Evolutionary conservation across 345 rosid species (phyloP), one percentile per base, ranked within the genome.

Genomic region (Citrus sp.): DNA sequence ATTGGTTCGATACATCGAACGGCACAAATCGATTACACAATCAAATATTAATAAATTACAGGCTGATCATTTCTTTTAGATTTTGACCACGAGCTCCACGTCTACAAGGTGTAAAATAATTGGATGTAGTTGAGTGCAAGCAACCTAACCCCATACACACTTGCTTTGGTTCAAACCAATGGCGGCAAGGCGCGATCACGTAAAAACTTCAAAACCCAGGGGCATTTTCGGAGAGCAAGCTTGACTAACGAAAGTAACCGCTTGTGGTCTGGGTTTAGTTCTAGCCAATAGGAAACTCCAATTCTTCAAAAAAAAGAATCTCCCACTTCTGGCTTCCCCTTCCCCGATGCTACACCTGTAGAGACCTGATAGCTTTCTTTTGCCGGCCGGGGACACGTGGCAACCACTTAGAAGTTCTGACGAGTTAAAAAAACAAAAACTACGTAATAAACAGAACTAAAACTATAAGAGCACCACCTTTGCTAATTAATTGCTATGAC

Each of bases 331-430:
- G 21, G 18, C 9, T 74, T n/a, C 32, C 25, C 65, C 32, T 14
- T 30, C 73, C 72, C 81, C 49, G 9, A 73, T 0, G 72, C 9
- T 79, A 74, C 87, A 80, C 78, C 78, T 83, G 87, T 78, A 82
- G 60, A 30, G 80, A 85, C 73, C 25, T 3, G 77, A 86, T 82
- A 16, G 73, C 82, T 72, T 55, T 67, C 72, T 22, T 19, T 2
- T 2, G 68, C 79, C 34, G 72, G 77, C 76, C 7, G 24, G 0
- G 0, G 32, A 40, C 86, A 84, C 88, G 88, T 81, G 90, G 82
- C 82, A 5, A 25, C 3, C 79, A 66, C 13, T 30, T 59, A 60
- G 78, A 40, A n/a, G 63, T 14, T 62, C 62, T 54, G 65, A 71
- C 65, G 2, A 58, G n/a, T 46, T 27, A 38, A 27, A 69, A 69